Evolutionary conservation across 345 rosid species (phyloP).

Genomic region (Dipteronia dyeriana): DNA sequence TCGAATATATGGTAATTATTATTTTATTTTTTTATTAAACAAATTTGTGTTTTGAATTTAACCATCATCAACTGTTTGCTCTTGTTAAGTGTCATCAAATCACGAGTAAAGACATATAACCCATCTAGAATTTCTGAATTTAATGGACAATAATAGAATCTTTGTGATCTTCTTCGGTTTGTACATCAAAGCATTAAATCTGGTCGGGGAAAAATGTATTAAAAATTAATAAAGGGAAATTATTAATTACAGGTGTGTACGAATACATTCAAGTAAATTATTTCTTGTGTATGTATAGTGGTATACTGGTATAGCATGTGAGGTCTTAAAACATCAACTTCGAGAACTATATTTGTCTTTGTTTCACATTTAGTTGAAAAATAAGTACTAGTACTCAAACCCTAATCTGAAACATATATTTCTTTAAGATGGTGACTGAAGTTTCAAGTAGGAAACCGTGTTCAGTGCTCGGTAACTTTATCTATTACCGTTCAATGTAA

Average conservation of each 20-base stretch:
- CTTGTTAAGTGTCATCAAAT: background rate
- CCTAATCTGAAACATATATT: conserved; percentile 9
- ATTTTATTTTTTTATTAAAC: background rate
- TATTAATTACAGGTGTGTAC: background rate
- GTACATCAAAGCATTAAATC: background rate
- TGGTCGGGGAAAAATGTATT: background rate
- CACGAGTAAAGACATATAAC: background rate
- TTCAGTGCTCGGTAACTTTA: background rate
- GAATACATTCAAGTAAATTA: background rate
- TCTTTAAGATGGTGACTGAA: background rate
- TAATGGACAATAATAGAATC: background rate
- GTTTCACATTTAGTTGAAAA: background rate
- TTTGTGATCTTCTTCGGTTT: background rate
- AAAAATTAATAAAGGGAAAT: background rate
- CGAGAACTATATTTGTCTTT: background rate
- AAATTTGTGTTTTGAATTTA: background rate
- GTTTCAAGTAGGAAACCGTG: background rate
- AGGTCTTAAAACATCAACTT: background rate
- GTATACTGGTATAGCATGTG: background rate
- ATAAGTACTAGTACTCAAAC: background rate
- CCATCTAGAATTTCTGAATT: background rate
- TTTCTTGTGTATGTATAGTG: background rate
- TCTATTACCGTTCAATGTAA: background rate
- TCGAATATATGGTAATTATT: conserved; percentile 14
- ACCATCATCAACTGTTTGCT: background rate